Evolutionary conservation across 2,329 filamentous ascomycete genomes (phyloP), one percentile per base, ranked within the genome.

Genomic region (Paradendryphiella salina): DNA sequence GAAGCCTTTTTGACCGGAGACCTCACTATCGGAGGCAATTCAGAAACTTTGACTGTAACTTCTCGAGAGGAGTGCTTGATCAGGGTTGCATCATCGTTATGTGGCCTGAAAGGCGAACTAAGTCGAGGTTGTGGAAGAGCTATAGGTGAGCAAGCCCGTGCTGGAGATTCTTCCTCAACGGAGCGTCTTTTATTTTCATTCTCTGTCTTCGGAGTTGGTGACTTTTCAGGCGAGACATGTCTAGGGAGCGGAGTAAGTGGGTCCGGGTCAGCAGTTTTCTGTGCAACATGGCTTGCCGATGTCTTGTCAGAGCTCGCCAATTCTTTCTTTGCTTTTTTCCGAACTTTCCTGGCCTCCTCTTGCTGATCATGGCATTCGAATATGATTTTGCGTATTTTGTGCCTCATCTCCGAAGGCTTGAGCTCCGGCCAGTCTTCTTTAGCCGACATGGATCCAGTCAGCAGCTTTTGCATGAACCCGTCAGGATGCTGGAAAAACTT

Each of bases 401-500:
- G 73, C 17, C 92, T 85, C 64, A 93, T 82, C 7, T 79, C 67
- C 0, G 81, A 79, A 0, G 83, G 77, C 41, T 77, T 70, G 56
- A 83, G 74, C 26, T 76, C 71, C n/a, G 77, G 77, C 79, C 83
- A 85, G 48, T 84, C 80, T 15, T 69, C 69, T 1, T 76, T 57
- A 3, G 80, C 76, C 26, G 84, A 75, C 66, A 91, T 82, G 59
- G 88, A 80, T 33, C 80, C 82, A 20, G 78, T 80, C 4, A 96
- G 76, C 14, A 96, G 75, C 53, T 82, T 85, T 15, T 75, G 75
- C 13, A 89, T 79, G 59, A 95, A 94, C 0, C 68, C 71, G 56
- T 89, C 84, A 0, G 93, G 93, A 52, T 90, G 76, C 44, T 84
- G 79, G 13, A 95, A 80, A 57, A 99, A 96, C 57, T 88, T 85